Evolutionary conservation across 352 stramenopile genomes (phyloP), one percentile per base, ranked within the genome.

Genomic region (Aphanomyces cochlioides): DNA sequence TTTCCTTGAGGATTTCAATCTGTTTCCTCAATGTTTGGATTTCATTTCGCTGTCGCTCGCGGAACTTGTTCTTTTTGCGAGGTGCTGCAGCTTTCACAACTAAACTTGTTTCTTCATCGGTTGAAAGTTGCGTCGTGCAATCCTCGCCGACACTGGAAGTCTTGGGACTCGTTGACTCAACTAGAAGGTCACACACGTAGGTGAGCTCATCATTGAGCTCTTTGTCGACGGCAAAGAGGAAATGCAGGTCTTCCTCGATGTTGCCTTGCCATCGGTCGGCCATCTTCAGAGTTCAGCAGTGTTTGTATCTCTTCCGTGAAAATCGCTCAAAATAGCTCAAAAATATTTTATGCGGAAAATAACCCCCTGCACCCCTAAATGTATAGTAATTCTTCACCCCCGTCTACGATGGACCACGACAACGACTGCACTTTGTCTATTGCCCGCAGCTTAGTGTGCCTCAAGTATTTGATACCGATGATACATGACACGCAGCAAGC

Each of bases 1-100:
- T 15, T 3, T 15, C 59, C 43, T 67, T 47, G 3, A 67, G 47
- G 12, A 28, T 5, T 13, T 54, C 13, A 6, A 67, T 45, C 43
- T 67, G 3, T 6, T 19, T 10, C 4, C 59, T 40, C 34, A 67
- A 45, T 15, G 17, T 7, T 38, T 38, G n/a, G 28, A 67, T 56
- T 45, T 67, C 41, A n/a, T 56, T 13, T 56, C 40, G 38, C 41
- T 56, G 59, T 54, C 59, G 59, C 40, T 56, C 2, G 59, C 36
- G 59, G 43, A 67, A 56, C 17, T 67, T 54, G 59, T 54, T 67
- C 28, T 45, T 17, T 34, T 56, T 67, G 59, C 21, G n/a, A n/a
- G n/a, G 36, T n/a, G n/a, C n/a, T n/a, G n/a, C n/a, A n/a, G n/a
- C n/a, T n/a, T n/a, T n/a, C n/a, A n/a, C n/a, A n/a, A n/a, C n/a